Evolutionary conservation across 2,329 filamentous ascomycete species (phyloP).

Genomic region (Mollisiaceae sp.): DNA sequence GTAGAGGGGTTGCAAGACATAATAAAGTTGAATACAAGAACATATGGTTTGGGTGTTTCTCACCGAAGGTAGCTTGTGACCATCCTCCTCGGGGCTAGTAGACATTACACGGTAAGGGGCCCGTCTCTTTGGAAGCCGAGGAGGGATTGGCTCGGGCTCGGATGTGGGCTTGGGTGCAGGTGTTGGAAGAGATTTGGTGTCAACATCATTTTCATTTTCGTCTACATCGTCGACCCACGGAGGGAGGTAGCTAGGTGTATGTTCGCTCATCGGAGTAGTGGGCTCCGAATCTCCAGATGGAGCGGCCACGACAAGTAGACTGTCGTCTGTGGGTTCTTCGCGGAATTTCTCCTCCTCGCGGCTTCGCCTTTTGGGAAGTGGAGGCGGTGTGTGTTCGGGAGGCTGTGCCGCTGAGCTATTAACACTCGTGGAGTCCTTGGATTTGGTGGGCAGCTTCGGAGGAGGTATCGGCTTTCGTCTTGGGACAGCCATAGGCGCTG

Average conservation of each 20-base stretch:
- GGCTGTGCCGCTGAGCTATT: constrained; percentile 34
- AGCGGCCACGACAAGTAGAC: constrained; percentile 67
- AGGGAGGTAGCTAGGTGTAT: constrained; percentile 38
- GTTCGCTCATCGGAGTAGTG: constrained; percentile 53
- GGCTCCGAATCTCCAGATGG: constrained; percentile 68
- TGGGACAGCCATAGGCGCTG: constrained; percentile 61
- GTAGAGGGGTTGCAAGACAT: neutral
- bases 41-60: neutral
- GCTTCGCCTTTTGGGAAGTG: constrained; percentile 49
- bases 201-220: constrained; percentile 32
- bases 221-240: constrained; percentile 46
- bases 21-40: neutral
- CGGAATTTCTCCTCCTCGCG: constrained; percentile 44
- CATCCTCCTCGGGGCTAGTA: constrained; percentile 42
- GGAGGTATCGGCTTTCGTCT: constrained; percentile 68
- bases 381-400: constrained; percentile 47
- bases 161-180: neutral
- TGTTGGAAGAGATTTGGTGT: constrained; percentile 7
- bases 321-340: constrained; percentile 51
- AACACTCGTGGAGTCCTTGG: constrained; percentile 39
- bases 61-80: constrained; percentile 35
- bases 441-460: constrained; percentile 44
- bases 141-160: constrained; percentile 25
- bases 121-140: constrained; percentile 36
- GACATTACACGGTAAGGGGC: constrained; percentile 34